Evolutionary conservation across 257 asterid genomes (phyloP).

Genomic region (Penstemon newberryi): DNA sequence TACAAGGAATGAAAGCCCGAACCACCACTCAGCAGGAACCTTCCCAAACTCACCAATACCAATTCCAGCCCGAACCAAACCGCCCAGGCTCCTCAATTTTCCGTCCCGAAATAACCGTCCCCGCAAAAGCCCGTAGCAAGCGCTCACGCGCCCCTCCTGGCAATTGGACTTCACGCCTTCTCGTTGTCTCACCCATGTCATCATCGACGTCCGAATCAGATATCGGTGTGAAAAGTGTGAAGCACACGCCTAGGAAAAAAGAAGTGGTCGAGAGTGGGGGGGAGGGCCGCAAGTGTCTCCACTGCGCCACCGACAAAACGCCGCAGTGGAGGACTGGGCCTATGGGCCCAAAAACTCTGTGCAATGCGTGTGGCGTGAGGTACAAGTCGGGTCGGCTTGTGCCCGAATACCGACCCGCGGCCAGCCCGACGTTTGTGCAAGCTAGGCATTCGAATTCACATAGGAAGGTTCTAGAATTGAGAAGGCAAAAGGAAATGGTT

Average conservation of each 20-base stretch:
- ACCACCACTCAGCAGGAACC: conserved; percentile 19
- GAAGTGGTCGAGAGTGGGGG: conserved; percentile 35
- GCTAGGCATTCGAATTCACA: conserved; percentile 90
- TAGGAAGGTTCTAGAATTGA: conserved; percentile 76
- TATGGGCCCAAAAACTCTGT: conserved; percentile 88
- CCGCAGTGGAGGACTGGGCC: conserved; percentile 99
- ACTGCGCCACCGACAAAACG: conserved; percentile 92
- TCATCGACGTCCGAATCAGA: conserved; percentile 51
- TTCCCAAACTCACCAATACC: conserved; percentile 44
- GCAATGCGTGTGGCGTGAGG: conserved; percentile 93
- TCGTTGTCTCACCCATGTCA: conserved; percentile 44
- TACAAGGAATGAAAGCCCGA: conserved; percentile 60
- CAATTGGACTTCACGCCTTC: conserved; percentile 81
- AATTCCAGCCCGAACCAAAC: conserved; percentile 49
- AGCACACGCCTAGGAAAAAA: conserved; percentile 32
- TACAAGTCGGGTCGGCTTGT: conserved; percentile 93
- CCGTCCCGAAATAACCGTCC: conserved; percentile 59
- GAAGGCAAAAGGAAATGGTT: conserved; percentile 75
- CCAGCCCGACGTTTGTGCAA: conserved; percentile 86
- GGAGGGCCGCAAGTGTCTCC: conserved; percentile 79
- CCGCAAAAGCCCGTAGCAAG: conserved; percentile 93
- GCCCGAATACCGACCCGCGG: conserved; percentile 90
- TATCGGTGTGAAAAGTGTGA: conserved; percentile 29
- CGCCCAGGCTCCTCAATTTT: conserved; percentile 34
- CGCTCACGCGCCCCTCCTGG: conserved; percentile 86